phyloP scores from a whole-genome alignment of 495 filamentous ascomycete genomes.

The Platismatia glauca region DNA sequence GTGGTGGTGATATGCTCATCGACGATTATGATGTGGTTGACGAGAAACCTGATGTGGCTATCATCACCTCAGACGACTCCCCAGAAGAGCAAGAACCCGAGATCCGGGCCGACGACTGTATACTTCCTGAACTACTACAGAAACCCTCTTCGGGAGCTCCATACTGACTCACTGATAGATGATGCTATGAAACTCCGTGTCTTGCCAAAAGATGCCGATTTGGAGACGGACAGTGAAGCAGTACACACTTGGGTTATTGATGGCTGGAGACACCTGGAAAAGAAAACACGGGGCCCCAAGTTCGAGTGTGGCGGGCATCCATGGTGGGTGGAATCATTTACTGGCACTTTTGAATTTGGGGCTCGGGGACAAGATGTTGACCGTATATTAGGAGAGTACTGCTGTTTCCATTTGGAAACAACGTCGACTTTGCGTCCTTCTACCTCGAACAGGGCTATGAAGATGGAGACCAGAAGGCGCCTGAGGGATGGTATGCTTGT shows the following conservation, averaged over 20 bases:
- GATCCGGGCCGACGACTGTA: constrained; percentile 65
- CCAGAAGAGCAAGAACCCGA: constrained; percentile 44
- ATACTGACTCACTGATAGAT: constrained; percentile 39
- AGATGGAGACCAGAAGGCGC: constrained; percentile 44
- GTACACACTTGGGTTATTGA: constrained; percentile 78
- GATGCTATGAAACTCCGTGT: constrained; percentile 76
- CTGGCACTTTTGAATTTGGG: neutral
- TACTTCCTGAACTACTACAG: constrained; percentile 23
- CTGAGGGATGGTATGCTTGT: constrained; percentile 91
- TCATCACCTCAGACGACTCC: constrained; percentile 64
- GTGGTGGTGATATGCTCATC: constrained; percentile 56
- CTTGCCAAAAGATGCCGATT: constrained; percentile 61
- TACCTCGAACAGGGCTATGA: constrained; percentile 93
- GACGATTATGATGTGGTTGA: constrained; percentile 55
- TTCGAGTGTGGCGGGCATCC: constrained; percentile 82
- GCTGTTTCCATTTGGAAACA: constrained; percentile 91
- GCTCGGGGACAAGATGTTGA: constrained; percentile 11
- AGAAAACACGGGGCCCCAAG: constrained; percentile 76
- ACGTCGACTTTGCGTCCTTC: constrained; percentile 82
- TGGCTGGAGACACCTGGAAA: constrained; percentile 61
- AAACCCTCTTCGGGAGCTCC: neutral
- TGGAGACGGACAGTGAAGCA: constrained; percentile 62
- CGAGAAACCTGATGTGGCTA: constrained; percentile 77
- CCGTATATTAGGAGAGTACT: constrained; percentile 46
- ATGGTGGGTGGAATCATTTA: constrained; percentile 52